Conservation (phyloP, 2,329 filamentous ascomycete species). For the Pestalotiopsis sp. region DNA sequence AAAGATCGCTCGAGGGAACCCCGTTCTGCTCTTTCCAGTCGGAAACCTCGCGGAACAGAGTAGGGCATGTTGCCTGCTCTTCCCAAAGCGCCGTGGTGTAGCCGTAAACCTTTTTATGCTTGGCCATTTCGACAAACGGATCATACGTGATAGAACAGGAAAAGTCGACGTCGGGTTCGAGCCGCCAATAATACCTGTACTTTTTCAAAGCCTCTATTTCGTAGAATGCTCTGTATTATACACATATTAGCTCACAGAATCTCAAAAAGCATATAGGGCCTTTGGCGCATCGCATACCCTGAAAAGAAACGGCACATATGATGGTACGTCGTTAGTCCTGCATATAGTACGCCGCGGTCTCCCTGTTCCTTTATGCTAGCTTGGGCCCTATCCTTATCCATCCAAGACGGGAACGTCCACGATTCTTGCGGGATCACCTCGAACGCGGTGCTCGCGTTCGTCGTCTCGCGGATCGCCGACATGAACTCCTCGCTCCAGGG, state of each 20-base stretch:
- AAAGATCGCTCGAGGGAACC: constrained; percentile 36
- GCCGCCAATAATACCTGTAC: constrained; percentile 48
- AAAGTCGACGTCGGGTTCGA: constrained; percentile 46
- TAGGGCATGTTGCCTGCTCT: constrained; percentile 39
- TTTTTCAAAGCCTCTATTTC: constrained; percentile 37
- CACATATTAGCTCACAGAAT: constrained; percentile 14
- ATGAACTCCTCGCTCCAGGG: constrained; percentile 40
- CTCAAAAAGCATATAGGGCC: neutral
- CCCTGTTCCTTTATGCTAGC: constrained; percentile 32
- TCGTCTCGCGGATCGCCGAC: constrained; percentile 32
- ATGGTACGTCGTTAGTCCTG: constrained; percentile 39
- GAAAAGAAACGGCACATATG: constrained; percentile 45
- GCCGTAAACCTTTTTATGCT: constrained; percentile 42
- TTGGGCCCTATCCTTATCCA: constrained; percentile 30
- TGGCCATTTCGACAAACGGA: constrained; percentile 46
- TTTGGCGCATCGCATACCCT: constrained; percentile 30
- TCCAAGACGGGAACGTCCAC: constrained; percentile 40
- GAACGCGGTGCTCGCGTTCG: constrained; percentile 37
- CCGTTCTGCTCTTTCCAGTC: constrained; percentile 39
- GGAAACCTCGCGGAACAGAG: constrained; percentile 38
- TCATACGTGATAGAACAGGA: constrained; percentile 46
- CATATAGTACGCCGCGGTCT: constrained; percentile 34
- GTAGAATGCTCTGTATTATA: constrained; percentile 36
- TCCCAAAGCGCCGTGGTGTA: constrained; percentile 45
- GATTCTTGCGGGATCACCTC: constrained; percentile 38